These are phyloP conservation scores for Leersia perrieri DNA, from an alignment of 176 grass and related monocot genomes.

Conservation along the genomic window DNA sequence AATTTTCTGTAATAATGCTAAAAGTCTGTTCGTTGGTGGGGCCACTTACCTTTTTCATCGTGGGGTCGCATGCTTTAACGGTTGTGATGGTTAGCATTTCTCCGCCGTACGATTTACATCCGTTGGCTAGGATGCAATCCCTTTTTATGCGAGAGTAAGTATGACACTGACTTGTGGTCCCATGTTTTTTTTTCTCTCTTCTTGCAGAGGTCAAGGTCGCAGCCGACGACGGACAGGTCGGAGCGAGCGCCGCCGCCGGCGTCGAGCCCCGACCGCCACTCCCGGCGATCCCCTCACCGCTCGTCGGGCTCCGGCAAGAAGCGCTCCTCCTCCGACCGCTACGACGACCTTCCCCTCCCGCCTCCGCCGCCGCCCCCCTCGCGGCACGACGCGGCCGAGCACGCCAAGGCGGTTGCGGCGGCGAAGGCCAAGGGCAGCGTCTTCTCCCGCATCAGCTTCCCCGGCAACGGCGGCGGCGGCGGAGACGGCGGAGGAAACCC, in stretches of 20 bases:
- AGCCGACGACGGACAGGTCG: conserved; percentile 41
- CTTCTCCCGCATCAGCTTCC: conserved; percentile 96
- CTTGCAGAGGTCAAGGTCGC: conserved; percentile 48
- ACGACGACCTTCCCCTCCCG: conserved; percentile 41
- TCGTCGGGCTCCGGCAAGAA: conserved; percentile 58
- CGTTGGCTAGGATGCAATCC: background rate
- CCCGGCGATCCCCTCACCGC: conserved; percentile 54
- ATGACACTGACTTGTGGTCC: conserved; percentile 31
- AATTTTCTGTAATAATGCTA: background rate
- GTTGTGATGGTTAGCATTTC: background rate
- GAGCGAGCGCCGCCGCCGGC: conserved; percentile 43
- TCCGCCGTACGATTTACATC: conserved; percentile 9
- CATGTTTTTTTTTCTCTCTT: background rate
- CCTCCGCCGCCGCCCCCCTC: conserved; percentile 29
- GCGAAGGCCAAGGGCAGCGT: conserved; percentile 78
- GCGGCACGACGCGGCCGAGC: conserved; percentile 39
- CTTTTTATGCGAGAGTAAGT: background rate
- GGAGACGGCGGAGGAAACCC: too few species aligned
- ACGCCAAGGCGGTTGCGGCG: conserved; percentile 25
- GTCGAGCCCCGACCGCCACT: conserved; percentile 35
- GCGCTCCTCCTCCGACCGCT: conserved; percentile 57
- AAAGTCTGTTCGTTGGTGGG: background rate
- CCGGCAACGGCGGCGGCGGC: conserved; percentile 40
- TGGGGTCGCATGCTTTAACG: background rate
- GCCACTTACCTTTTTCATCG: too few species aligned